phyloP scores from a whole-genome alignment of 257 asterid species.

The Primulina eburnea region DNA sequence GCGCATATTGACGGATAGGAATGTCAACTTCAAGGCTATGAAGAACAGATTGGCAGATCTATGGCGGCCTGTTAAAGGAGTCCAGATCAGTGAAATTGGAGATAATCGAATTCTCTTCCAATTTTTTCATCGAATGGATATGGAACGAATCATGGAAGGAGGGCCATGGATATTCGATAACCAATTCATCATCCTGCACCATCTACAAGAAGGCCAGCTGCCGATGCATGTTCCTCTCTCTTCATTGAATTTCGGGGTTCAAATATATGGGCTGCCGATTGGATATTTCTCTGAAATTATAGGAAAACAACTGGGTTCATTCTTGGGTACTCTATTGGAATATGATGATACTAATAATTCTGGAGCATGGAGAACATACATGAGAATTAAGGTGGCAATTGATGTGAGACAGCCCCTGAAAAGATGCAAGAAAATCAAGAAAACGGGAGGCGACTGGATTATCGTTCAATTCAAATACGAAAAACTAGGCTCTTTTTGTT shows the following conservation, averaged over 20 bases:
- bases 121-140: background rate
- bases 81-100: background rate
- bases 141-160: background rate
- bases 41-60: background rate
- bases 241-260: background rate
- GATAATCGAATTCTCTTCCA: background rate
- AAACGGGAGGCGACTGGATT: background rate
- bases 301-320: background rate
- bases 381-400: background rate
- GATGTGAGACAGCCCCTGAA: background rate
- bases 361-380: background rate
- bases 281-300: background rate
- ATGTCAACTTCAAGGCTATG: background rate
- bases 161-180: background rate
- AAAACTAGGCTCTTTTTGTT: background rate
- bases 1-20: background rate
- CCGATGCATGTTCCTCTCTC: background rate
- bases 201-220: background rate
- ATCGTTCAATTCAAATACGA: background rate
- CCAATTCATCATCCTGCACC: too few species aligned
- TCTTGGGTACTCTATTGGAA: background rate
- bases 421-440: background rate
- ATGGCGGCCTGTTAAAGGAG: background rate
- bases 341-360: background rate
- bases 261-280: background rate